Conservation (phyloP, 306 rosid genomes). For the Elaeagnus macrophylla region DNA sequence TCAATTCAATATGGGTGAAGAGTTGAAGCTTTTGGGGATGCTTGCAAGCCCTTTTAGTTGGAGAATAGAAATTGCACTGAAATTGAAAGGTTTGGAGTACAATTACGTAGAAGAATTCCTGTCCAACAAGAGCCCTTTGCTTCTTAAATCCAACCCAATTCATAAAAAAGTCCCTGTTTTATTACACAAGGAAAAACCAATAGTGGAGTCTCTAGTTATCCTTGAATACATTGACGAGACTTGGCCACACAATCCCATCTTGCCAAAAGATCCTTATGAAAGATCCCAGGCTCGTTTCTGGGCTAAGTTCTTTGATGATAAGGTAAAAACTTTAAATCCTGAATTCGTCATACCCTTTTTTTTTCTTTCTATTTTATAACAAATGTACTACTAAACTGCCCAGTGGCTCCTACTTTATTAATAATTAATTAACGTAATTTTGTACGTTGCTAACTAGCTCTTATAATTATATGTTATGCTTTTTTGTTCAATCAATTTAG, state of each 20-base stretch:
- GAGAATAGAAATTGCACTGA: conserved; percentile 40
- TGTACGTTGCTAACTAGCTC: too few relatives aligned
- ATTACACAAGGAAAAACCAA: conserved; percentile 37
- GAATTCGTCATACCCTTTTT: background rate
- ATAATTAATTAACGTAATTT: too few relatives aligned
- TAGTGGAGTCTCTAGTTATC: conserved; percentile 50
- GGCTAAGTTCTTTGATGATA: conserved; percentile 50
- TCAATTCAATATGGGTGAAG: conserved; percentile 6
- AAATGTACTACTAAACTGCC: too few relatives aligned
- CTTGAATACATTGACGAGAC: conserved; percentile 42
- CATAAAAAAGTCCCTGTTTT: conserved; percentile 44
- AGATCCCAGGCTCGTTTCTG: conserved; percentile 59
- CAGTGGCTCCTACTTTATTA: too few relatives aligned
- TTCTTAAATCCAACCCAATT: conserved; percentile 49
- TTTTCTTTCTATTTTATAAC: background rate
- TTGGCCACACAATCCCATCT: conserved; percentile 30
- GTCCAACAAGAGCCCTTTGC: conserved; percentile 23
- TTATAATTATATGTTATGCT: background rate
- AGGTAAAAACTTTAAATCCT: too few relatives aligned
- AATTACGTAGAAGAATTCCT: conserved; percentile 30
- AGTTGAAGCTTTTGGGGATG: conserved; percentile 27
- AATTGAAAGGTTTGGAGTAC: conserved; percentile 43
- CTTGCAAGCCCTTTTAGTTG: conserved; percentile 35
- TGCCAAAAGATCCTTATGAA: conserved; percentile 35
- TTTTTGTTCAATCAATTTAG: background rate